These are phyloP conservation scores for Datisca glomerata DNA, from an alignment of 306 rosid species.

Conservation along the genomic window DNA sequence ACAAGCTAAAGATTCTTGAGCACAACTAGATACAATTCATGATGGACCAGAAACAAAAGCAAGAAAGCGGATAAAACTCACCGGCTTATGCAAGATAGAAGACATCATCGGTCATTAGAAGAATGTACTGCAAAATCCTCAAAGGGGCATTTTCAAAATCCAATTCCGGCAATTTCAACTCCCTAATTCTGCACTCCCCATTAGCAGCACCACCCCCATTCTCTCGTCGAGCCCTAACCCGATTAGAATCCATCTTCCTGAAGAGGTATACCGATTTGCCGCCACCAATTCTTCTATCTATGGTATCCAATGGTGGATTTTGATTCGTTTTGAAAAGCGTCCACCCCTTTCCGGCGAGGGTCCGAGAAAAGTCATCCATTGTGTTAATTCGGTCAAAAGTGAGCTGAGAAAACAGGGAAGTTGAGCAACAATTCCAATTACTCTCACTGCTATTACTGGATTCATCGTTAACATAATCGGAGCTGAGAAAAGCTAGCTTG, in stretches of 20 bases:
- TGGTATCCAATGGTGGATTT: conserved; percentile 16
- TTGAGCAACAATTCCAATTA: conserved; percentile 48
- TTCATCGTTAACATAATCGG: conserved; percentile 10
- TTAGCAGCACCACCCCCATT: conserved; percentile 18
- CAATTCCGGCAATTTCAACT: conserved; percentile 28
- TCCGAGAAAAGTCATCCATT: background rate
- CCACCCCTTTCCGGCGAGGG: background rate
- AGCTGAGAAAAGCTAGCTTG: conserved; percentile 41
- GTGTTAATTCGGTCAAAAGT: background rate
- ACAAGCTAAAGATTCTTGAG: too few species aligned
- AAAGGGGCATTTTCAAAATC: conserved; percentile 59
- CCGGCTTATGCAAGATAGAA: conserved; percentile 28
- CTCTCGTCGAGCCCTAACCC: conserved; percentile 22
- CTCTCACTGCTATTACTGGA: conserved; percentile 5
- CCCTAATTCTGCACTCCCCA: conserved; percentile 2
- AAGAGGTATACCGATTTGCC: background rate
- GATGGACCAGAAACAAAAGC: too few species aligned
- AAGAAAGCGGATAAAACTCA: too few species aligned
- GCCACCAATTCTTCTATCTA: background rate
- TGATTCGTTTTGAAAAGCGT: background rate
- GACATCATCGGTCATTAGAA: conserved; percentile 53
- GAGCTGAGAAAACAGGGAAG: conserved; percentile 32
- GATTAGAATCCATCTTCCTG: background rate
- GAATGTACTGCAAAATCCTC: conserved; percentile 65
- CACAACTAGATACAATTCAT: too few species aligned